Evolutionary conservation across 1,284 basidiomycete species (phyloP).

Genomic region (Pseudozyma tsukubaensis): DNA sequence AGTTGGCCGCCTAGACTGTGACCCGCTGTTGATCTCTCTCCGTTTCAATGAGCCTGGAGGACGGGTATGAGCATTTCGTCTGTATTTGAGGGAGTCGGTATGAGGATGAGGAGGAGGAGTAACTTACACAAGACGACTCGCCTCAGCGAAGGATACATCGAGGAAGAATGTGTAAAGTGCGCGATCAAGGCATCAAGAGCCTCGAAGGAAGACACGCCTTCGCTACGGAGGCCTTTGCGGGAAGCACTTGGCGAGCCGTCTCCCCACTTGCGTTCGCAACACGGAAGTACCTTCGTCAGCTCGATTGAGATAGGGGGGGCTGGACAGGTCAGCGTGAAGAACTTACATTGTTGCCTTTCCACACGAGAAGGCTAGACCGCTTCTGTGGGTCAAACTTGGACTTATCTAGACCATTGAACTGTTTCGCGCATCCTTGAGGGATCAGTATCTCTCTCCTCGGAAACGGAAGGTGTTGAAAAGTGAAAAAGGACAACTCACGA

Average conservation of each 20-base stretch:
- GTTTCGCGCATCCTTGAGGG: background rate
- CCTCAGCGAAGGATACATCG: conserved; percentile 2
- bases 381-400: background rate
- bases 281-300: no score
- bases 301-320: background rate
- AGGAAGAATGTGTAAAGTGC: conserved; percentile 14
- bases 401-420: conserved; percentile 53
- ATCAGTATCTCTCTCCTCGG: no score
- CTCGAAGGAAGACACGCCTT: conserved; percentile 41
- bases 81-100: background rate
- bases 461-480: no score
- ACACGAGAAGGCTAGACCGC: conserved; percentile 27
- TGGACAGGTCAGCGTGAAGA: background rate
- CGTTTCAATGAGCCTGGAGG: background rate
- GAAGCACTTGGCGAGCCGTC: conserved; percentile 21
- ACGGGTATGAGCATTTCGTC: background rate
- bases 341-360: conserved; percentile 49
- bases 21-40: conserved; percentile 21
- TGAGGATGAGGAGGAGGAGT: background rate
- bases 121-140: conserved; percentile 42
- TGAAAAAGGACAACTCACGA: conserved; percentile 13
- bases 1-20: conserved; percentile 50
- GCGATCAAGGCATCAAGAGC: conserved; percentile 33
- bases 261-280: no score
- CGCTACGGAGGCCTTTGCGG: background rate